Evolutionary conservation across 768 basidiomycete genomes (phyloP), one percentile per base, ranked within the genome.

Genomic region (Clitopilus hobsonii): DNA sequence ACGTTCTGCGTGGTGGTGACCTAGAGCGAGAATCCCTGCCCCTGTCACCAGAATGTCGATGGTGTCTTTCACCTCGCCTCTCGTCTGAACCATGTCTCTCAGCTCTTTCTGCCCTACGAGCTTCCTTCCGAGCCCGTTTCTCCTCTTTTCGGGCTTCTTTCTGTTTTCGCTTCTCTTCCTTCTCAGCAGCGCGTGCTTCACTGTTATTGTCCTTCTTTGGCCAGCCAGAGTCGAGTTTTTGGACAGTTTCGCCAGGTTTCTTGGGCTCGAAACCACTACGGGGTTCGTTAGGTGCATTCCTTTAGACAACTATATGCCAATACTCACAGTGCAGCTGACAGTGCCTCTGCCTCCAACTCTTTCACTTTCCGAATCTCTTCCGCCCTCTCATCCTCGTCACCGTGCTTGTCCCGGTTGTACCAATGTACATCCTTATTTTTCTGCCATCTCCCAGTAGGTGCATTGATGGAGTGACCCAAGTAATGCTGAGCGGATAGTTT

Each of bases 371-470:
- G 73, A 27, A 97, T 86, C 73, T 98, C 95, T 57, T 88, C 92
- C 0, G 52, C 62, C 53, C 82, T 75, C 58, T 84, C 83, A 10
- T 67, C 67, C 13, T 82, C 81, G 2, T 61, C 61, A 13, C 63
- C 58, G 1, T 66, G 63, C 28, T 57, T 24, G 4, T 94, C 91
- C 25, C 94, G 84, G 62, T 75, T 82, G 66, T 96, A 98, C 95
- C 95, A 98, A 63, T 96, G 94, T 14, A 98, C 74, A 64, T 98
- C 95, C 68, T 95, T 94, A 74, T 94, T 93, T 73, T 95, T 95
- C 72, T 97, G 95, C 95, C 95, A 98, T 48, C 95, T 78, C 1
- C 95, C 95, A 1, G 91, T 91, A 0, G 95, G 95, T 2, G 95
- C 95, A 65, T 95, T 95, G 72, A 97, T 83, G 52, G 91, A 91